Percentiles rank a stretch among this genome's conserved stretches.
Conservation (phyloP, 768 basidiomycete genomes). For the Candolleomyces aberdarensis region DNA sequence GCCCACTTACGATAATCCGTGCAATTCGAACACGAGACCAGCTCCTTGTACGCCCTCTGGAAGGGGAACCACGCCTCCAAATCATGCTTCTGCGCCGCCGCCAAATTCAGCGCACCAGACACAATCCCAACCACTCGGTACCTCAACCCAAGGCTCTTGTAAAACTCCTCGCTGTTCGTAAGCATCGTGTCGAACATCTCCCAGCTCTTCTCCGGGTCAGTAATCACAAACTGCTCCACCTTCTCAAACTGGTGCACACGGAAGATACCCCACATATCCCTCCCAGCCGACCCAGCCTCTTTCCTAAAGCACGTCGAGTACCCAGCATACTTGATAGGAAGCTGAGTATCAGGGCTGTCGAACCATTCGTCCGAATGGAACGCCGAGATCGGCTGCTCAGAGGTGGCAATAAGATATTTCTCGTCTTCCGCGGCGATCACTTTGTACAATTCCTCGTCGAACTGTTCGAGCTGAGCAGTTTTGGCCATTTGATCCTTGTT, state of each 20-base stretch:
- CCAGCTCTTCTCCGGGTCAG: constrained; percentile 93
- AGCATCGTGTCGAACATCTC: constrained; percentile 92
- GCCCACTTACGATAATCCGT: constrained; percentile 91
- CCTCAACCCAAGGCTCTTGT: constrained; percentile 89
- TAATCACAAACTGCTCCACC: constrained; percentile 95
- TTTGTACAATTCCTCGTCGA: constrained; percentile 99
- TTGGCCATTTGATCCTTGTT: constrained; percentile 97
- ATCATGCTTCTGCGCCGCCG: constrained; percentile 96
- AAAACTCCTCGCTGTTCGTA: constrained; percentile 87
- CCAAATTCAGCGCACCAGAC: constrained; percentile 94
- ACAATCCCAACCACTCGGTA: constrained; percentile 95
- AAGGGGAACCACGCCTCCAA: constrained; percentile 99
- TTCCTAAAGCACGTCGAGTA: constrained; percentile 98
- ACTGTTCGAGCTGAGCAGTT: constrained; percentile 97
- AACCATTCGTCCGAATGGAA: constrained; percentile 98
- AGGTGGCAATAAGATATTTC: constrained; percentile 98
- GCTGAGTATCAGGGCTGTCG: constrained; percentile 84
- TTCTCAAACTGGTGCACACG: constrained; percentile 99
- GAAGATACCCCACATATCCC: constrained; percentile 99
- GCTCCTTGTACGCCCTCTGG: constrained; percentile 94
- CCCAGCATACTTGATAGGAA: constrained; percentile 88
- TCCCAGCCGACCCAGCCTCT: constrained; percentile 95
- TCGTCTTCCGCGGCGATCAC: constrained; percentile 90
- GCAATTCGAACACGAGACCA: constrained; percentile 97
- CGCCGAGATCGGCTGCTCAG: constrained; percentile 97